Base-by-base conservation (phyloP, 805 yeast genomes). In the Zygoascus bituminiphila region DNA sequence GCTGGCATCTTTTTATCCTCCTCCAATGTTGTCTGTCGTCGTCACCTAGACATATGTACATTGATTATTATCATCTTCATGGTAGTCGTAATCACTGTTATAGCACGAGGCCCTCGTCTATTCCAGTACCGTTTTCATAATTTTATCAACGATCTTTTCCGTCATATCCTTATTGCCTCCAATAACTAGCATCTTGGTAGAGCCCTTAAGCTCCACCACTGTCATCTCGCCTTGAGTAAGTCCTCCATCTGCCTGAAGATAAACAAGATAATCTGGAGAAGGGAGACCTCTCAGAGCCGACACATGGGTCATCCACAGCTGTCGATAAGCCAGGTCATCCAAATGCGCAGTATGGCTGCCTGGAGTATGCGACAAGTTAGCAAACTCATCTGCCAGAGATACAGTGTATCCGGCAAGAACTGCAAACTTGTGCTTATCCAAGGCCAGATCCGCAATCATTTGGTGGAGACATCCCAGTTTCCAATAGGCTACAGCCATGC, bases 381-480 rank as follows among this genome's bases (percentile, higher is more conserved):
- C 21, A 20, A 58, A 50, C 8, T 54, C 54, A 43, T 58, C 60
- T 2, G 59, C 61, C 33, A 58, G 39, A 9, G 55, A 44, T 47
- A 58, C 20, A 10, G 57, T 45, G 25, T 58, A 58, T 2, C 62
- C 57, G 10, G 53, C 55, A n/a, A 54, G 21, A 8, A 58, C 41
- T 1, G 50, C 50, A 23, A 45, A 51, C 37, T 48, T 33, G 26
- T 26, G 35, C 31, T 40, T 38, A 31, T 45, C 38, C 7, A 50
- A 38, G n/a, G 21, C 37, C 39, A 46, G n/a, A 8, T 54, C 51
- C 26, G 55, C 47, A 14, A 55, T 54, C 42, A 51, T 44, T 38
- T 58, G 59, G 24, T 58, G 59, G 24, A 58, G 44, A 26, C 60
- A 57, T 20, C 59, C 48, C 20, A 58, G 43, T 33, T 49, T 51